Evolutionary conservation across 2,329 filamentous ascomycete species (phyloP), one percentile per base, ranked within the genome.

Genomic region (Coleophoma eucalyptorum): DNA sequence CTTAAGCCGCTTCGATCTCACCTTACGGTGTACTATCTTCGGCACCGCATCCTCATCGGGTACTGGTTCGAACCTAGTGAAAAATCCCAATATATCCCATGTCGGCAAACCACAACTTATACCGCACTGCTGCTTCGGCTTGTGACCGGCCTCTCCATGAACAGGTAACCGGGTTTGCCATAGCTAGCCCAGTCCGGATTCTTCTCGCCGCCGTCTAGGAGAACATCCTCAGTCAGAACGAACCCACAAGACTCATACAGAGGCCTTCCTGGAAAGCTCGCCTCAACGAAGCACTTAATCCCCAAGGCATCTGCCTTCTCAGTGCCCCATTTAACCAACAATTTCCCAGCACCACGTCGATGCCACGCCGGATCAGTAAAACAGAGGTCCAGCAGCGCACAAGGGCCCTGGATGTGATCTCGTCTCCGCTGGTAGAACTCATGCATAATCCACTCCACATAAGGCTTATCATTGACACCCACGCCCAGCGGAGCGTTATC

Each of bases 321-420:
- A 2, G 53, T 52, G 8, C 65, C 65, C 62, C 63, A 67, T 37
- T 53, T 15, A 3, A 66, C 48, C 18, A 66, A 52, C 41, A 59
- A 43, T 13, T 50, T 52, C 12, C 57, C 58, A 1, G 58, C 60
- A 3, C 65, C 65, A 11, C 48, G 52, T 5, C 59, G 49, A 18
- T 65, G 62, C 49, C 63, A 60, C 26, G 53, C 51, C 1, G 63
- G 65, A 43, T 61, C 50, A 20, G 56, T 59, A 44, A 62, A 62
- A 15, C 56, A 58, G 13, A 62, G 52, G 34, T 61, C 56, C 13
- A 66, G 47, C 43, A 62, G 55, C 58, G 48, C 46, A 31, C 26
- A 43, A 35, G 51, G 42, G 8, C 53, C 53, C 2, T 42, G 16
- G 10, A 51, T 44, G 32, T 48, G 48, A n/a, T 50, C 48, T n/a